Evolutionary conservation across 2,329 filamentous ascomycete species (phyloP).

Genomic region (Hortaea werneckii): DNA sequence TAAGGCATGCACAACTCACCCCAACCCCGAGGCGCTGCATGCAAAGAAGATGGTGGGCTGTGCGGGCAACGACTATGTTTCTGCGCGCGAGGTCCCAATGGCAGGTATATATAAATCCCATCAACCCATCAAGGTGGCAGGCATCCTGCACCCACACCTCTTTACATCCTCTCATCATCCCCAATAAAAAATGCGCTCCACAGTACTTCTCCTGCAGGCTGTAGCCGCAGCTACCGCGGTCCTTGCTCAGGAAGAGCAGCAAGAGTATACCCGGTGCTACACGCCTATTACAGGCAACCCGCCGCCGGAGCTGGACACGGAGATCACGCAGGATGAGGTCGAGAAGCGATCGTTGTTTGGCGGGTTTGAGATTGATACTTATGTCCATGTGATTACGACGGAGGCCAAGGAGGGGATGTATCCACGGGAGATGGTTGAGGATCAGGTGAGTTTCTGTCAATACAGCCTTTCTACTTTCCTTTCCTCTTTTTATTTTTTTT

Average conservation of each 20-base stretch:
- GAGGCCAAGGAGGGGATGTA: neutral
- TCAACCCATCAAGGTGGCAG: neutral
- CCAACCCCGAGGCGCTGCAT: too few species aligned
- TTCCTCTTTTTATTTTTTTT: too few species aligned
- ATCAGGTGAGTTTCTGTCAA: too few species aligned
- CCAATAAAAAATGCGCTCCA: neutral
- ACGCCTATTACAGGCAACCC: neutral
- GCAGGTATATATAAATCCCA: neutral
- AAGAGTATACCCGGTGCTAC: neutral
- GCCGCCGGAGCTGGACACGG: neutral
- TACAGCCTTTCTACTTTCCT: too few species aligned
- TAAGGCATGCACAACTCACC: too few species aligned
- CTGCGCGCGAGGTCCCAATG: too few species aligned
- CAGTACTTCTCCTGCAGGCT: neutral
- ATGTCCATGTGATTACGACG: neutral
- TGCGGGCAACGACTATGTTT: too few species aligned
- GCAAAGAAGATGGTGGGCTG: too few species aligned
- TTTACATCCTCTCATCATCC: too few species aligned
- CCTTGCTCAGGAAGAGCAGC: neutral
- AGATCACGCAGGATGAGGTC: neutral
- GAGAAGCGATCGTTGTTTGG: neutral
- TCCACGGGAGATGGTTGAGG: neutral
- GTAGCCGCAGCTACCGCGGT: neutral
- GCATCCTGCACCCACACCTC: neutral
- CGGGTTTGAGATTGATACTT: neutral